Percentiles rank a stretch among this genome's conserved stretches.
phyloP scores from a whole-genome alignment of 306 rosid genomes.

The Begonia peltatifolia region DNA sequence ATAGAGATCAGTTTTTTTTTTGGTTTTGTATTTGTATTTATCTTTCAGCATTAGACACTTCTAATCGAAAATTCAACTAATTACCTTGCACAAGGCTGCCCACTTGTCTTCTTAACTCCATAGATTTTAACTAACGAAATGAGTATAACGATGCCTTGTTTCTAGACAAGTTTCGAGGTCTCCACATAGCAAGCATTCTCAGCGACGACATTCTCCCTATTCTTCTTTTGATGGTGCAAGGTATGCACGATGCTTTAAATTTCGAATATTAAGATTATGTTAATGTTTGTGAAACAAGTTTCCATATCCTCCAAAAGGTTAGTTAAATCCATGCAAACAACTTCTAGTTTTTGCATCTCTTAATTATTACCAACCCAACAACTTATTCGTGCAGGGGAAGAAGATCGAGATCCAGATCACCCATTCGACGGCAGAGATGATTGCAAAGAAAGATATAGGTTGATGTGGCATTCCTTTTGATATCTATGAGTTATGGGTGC shows the following conservation, averaged over 20 bases:
- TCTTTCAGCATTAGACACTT: too few species aligned
- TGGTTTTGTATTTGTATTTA: too few species aligned
- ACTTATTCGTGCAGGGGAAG: conserved; percentile 51
- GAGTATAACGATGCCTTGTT: conserved; percentile 81
- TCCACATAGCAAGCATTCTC: conserved; percentile 99
- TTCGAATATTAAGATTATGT: conserved; percentile 25
- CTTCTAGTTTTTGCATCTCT: conserved; percentile 18
- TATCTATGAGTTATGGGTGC: conserved; percentile 1
- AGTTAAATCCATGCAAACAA: conserved; percentile 63
- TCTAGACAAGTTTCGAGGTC: conserved; percentile 99
- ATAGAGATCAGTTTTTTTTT: too few species aligned
- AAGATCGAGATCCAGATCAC: conserved; percentile 84
- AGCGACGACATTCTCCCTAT: conserved; percentile 99
- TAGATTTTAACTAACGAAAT: conserved; percentile 57
- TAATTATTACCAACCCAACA: conserved; percentile 14
- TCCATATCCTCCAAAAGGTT: conserved; percentile 35
- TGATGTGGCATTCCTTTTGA: not conserved
- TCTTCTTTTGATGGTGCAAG: conserved; percentile 83
- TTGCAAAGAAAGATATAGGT: not conserved
- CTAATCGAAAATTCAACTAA: not conserved
- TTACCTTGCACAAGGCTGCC: conserved; percentile 47
- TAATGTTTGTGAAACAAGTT: conserved; percentile 56
- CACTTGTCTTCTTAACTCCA: conserved; percentile 31
- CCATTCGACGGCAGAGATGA: conserved; percentile 66
- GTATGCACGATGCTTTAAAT: conserved; percentile 44